A percentile compares a stretch with the other conserved stretches of the same genome.
These are phyloP conservation scores for Penicillium aurantiogriseum DNA, from an alignment of 2,329 filamentous ascomycete genomes.

Conservation along the genomic window DNA sequence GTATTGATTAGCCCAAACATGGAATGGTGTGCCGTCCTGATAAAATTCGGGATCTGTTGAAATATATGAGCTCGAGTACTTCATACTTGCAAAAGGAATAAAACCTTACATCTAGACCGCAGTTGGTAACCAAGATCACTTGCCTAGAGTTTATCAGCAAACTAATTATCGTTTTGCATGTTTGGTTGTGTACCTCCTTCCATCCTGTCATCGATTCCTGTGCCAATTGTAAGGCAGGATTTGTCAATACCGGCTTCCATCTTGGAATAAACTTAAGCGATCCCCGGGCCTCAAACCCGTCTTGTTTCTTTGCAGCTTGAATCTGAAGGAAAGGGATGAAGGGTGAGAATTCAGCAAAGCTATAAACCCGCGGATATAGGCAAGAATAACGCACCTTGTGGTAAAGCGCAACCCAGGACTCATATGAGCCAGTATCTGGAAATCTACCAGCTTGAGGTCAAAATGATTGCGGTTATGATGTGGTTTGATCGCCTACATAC, in stretches of 20 bases:
- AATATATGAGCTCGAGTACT: background rate
- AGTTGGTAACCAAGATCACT: constrained; percentile 21
- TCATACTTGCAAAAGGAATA: background rate
- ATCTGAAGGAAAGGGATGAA: constrained; percentile 43
- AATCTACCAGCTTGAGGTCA: constrained; percentile 8
- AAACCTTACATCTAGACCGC: constrained; percentile 20
- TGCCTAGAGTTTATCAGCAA: constrained; percentile 8
- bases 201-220: constrained; percentile 62
- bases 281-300: constrained; percentile 53
- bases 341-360: background rate
- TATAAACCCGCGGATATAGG: background rate
- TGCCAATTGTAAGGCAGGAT: constrained; percentile 57
- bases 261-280: constrained; percentile 56
- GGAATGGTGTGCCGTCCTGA: constrained; percentile 50
- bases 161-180: too few species aligned
- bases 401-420: constrained; percentile 50
- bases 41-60: constrained; percentile 52
- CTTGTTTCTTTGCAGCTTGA: constrained; percentile 38
- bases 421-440: constrained; percentile 61
- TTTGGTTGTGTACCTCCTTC: constrained; percentile 48
- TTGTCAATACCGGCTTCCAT: constrained; percentile 59
- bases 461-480: background rate
- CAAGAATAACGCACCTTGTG: constrained; percentile 18
- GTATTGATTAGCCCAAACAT: constrained; percentile 66
- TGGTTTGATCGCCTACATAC: constrained; percentile 34